Evolutionary conservation across 805 yeast genomes (phyloP).

Genomic region (Saturnispora sanitii): DNA sequence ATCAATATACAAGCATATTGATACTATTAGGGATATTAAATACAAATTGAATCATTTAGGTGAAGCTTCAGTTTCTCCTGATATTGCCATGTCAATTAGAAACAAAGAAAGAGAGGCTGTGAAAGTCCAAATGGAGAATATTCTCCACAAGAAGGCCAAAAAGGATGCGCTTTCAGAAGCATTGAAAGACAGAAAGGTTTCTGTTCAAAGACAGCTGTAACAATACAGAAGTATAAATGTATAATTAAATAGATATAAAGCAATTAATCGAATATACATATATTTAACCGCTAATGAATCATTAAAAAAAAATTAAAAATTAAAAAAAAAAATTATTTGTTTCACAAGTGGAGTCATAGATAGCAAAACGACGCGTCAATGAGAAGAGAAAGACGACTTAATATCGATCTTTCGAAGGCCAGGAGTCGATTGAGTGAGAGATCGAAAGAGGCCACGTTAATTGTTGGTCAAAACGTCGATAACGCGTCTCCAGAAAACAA

Average conservation of each 20-base stretch:
- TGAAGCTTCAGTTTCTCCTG: not conserved
- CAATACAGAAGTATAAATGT: too few species aligned
- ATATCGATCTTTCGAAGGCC: constrained; percentile 21
- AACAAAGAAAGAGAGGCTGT: not conserved
- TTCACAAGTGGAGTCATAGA: not conserved
- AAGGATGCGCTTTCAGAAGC: too few species aligned
- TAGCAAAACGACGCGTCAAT: not conserved
- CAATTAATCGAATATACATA: too few species aligned
- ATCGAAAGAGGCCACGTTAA: constrained; percentile 27
- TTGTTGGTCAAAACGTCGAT: constrained; percentile 20
- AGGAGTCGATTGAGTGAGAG: constrained; percentile 24
- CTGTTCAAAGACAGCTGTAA: too few species aligned
- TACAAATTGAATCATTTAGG: constrained; percentile 5
- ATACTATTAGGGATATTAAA: constrained; percentile 15
- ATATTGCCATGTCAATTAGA: not conserved
- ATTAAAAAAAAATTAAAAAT: too few species aligned
- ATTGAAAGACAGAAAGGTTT: too few species aligned
- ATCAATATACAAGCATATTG: constrained; percentile 15
- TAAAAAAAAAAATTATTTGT: too few species aligned
- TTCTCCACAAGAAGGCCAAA: not conserved
- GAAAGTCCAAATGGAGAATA: constrained; percentile 2
- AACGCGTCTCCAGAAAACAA: not conserved
- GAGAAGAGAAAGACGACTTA: constrained; percentile 9
- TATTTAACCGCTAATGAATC: too few species aligned
- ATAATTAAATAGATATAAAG: too few species aligned